Conservation (phyloP, 2,329 filamentous ascomycete genomes). For the Clonostachys rhizophaga region DNA sequence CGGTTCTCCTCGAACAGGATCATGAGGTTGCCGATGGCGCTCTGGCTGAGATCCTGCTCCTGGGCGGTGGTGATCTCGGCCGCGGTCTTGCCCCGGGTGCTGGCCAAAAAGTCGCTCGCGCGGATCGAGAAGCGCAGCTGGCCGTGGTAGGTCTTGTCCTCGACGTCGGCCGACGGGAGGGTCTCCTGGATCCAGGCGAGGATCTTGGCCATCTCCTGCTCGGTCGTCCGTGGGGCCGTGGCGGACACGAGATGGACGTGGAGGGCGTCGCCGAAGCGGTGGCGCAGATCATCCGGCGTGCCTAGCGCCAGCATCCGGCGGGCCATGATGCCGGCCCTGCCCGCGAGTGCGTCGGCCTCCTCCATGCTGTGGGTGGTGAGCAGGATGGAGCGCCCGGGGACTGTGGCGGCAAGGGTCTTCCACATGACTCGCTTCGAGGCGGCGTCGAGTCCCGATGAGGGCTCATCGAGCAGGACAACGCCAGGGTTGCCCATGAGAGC, state of each 20-base stretch:
- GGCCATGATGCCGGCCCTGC: constrained; percentile 81
- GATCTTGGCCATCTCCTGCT: constrained; percentile 63
- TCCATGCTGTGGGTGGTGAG: constrained; percentile 95
- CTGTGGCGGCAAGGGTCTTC: constrained; percentile 72
- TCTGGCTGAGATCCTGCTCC: constrained; percentile 22
- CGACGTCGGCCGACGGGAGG: constrained; percentile 64
- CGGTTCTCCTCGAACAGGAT: constrained; percentile 69
- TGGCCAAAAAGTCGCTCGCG: constrained; percentile 30
- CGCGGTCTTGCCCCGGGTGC: constrained; percentile 9
- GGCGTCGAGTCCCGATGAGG: constrained; percentile 83
- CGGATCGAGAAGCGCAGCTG: constrained; percentile 82
- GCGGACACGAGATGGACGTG: constrained; percentile 78
- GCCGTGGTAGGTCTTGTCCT: constrained; percentile 74
- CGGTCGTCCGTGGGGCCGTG: constrained; percentile 67
- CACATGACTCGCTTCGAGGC: constrained; percentile 92
- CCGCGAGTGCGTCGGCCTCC: constrained; percentile 84
- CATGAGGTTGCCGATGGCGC: constrained; percentile 65
- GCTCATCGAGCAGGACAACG: constrained; percentile 85
- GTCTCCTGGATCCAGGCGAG: constrained; percentile 58
- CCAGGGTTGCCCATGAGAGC: constrained; percentile 89
- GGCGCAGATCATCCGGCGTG: constrained; percentile 65
- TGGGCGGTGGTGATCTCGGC: constrained; percentile 10
- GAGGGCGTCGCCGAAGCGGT: constrained; percentile 71
- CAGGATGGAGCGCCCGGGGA: constrained; percentile 74
- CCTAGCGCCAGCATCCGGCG: constrained; percentile 82